Percentiles rank a stretch among this genome's conserved stretches.
Evolutionary conservation across 495 filamentous ascomycete species (phyloP).

Genomic region (Parathielavia hyrcaniae): DNA sequence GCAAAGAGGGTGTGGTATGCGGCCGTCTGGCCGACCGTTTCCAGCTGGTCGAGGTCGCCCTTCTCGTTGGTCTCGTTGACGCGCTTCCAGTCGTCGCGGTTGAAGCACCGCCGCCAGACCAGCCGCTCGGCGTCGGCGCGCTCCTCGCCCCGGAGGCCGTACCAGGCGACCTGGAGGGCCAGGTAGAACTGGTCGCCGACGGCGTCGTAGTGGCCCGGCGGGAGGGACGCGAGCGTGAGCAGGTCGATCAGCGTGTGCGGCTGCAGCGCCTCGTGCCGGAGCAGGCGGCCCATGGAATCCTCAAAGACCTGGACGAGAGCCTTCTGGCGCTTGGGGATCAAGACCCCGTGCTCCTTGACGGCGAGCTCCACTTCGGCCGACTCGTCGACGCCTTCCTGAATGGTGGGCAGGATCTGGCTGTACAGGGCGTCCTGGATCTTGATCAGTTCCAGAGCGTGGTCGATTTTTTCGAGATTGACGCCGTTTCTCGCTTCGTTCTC

Average conservation of each 20-base stretch:
- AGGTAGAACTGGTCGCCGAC: conserved; percentile 57
- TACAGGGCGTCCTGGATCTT: conserved; percentile 70
- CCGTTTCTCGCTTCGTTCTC: conserved; percentile 29
- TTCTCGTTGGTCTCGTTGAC: conserved; percentile 52
- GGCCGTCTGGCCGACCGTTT: conserved; percentile 43
- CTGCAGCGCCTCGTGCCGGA: conserved; percentile 61
- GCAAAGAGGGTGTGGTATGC: conserved; percentile 47
- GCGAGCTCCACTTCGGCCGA: conserved; percentile 69
- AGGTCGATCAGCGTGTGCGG: conserved; percentile 68
- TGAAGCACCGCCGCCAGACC: conserved; percentile 77
- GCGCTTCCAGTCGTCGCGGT: conserved; percentile 68
- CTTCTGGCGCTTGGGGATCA: conserved; percentile 52
- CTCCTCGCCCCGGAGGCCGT: conserved; percentile 47
- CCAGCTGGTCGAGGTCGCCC: conserved; percentile 43
- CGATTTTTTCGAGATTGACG: conserved; percentile 42
- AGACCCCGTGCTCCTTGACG: conserved; percentile 57
- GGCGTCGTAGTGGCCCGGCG: conserved; percentile 32
- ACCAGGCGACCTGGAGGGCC: conserved; percentile 61
- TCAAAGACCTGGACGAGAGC: conserved; percentile 59
- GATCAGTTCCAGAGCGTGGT: conserved; percentile 58
- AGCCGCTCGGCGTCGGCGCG: conserved; percentile 56
- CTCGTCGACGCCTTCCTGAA: conserved; percentile 65
- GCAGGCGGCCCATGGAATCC: conserved; percentile 55
- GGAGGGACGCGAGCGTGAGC: conserved; percentile 63
- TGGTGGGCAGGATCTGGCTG: conserved; percentile 45